Evolutionary conservation across 2,329 filamentous ascomycete genomes (phyloP).

Genomic region (Exophiala dermatitidis): DNA sequence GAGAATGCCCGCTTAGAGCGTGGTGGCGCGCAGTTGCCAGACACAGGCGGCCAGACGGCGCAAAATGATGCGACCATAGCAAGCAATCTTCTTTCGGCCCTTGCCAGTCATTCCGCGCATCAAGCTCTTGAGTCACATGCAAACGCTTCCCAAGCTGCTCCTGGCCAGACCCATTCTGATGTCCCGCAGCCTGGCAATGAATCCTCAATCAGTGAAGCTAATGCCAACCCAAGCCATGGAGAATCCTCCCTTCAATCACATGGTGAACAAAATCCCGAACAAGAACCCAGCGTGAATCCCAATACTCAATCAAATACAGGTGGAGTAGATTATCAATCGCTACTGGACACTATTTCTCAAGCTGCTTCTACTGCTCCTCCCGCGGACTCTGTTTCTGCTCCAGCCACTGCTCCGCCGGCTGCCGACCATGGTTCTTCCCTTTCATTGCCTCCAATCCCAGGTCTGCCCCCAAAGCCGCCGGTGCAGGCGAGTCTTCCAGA

Average conservation of each 20-base stretch:
- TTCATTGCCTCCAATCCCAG: conserved; percentile 33
- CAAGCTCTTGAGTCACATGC: conserved; percentile 13
- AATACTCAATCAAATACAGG: conserved; percentile 23
- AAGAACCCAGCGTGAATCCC: conserved; percentile 10
- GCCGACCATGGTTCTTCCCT: conserved; percentile 29
- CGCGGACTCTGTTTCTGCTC: conserved; percentile 27
- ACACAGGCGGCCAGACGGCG: conserved; percentile 9
- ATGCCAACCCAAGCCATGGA: conserved; percentile 5
- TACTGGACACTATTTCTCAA: conserved; percentile 43
- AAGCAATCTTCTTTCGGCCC: conserved; percentile 14
- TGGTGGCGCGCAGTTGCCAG: conserved; percentile 2
- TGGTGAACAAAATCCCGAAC: conserved; percentile 8
- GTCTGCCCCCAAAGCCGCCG: conserved; percentile 41
- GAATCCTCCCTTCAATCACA: background rate
- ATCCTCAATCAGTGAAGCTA: conserved; percentile 7
- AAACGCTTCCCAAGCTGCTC: conserved; percentile 4
- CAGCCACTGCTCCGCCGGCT: conserved; percentile 26
- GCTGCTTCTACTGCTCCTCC: conserved; percentile 30
- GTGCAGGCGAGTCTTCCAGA: conserved; percentile 36
- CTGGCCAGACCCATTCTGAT: conserved; percentile 3
- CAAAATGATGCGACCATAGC: conserved; percentile 13
- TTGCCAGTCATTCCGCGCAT: conserved; percentile 12
- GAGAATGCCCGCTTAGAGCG: conserved; percentile 21
- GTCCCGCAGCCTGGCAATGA: conserved; percentile 4
- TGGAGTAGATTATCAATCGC: conserved; percentile 43